These are phyloP conservation scores for Medicago lupulina DNA, from an alignment of 306 rosid species.

Conservation along the genomic window DNA sequence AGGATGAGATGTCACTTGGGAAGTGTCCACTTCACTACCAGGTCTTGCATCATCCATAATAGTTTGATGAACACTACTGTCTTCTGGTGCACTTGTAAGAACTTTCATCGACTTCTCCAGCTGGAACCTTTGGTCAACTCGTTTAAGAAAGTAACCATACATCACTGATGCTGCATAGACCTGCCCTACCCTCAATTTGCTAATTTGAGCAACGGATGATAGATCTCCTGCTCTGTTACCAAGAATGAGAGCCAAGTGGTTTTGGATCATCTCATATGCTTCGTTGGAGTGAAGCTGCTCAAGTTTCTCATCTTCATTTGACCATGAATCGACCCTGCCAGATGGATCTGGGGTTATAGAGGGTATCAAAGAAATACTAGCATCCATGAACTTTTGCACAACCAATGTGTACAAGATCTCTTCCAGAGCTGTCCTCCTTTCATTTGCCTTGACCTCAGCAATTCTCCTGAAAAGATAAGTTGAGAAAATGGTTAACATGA, in stretches of 20 bases:
- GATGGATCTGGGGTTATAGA: slow-evolving; percentile 62
- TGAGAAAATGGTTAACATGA: slow-evolving; percentile 35
- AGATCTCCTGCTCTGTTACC: slow-evolving; percentile 71
- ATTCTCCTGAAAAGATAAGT: slow-evolving; percentile 68
- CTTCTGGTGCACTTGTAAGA: slow-evolving; percentile 59
- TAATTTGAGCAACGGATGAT: slow-evolving; percentile 71
- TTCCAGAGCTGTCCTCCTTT: slow-evolving; percentile 75
- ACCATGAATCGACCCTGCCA: slow-evolving; percentile 73
- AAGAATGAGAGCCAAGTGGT: slow-evolving; percentile 78
- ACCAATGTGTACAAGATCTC: slow-evolving; percentile 87
- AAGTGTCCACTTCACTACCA: slow-evolving; percentile 42
- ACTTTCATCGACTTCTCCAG: slow-evolving; percentile 89
- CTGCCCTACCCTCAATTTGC: slow-evolving; percentile 90
- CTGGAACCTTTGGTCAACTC: slow-evolving; percentile 96
- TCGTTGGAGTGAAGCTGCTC: slow-evolving; percentile 79
- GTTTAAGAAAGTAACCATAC: slow-evolving; percentile 95
- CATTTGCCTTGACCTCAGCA: slow-evolving; percentile 86
- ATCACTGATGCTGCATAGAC: slow-evolving; percentile 94
- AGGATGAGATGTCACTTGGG: slow-evolving; percentile 62
- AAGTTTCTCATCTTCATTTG: slow-evolving; percentile 64
- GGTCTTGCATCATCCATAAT: slow-evolving; percentile 53
- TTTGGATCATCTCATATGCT: slow-evolving; percentile 93
- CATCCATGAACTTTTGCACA: slow-evolving; percentile 96
- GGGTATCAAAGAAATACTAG: slow-evolving; percentile 74
- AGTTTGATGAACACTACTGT: slow-evolving; percentile 45